Conservation (phyloP, 441 rosid genomes). For the Eruca vesicaria region DNA sequence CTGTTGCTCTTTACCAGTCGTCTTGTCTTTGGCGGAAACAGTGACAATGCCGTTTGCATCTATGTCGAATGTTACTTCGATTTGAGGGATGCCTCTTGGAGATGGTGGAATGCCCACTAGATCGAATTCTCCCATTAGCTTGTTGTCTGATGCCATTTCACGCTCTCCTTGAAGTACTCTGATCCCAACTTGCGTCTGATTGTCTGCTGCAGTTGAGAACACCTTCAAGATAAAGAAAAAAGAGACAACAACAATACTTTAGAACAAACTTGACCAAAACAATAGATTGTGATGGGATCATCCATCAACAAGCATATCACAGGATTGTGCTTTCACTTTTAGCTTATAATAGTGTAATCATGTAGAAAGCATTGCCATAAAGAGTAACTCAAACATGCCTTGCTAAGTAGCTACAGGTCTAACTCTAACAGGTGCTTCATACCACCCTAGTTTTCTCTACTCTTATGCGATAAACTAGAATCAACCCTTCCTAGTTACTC, state of each 20-base stretch:
- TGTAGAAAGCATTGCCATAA: constrained; percentile 5
- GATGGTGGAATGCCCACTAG: constrained; percentile 95
- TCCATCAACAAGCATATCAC: neutral
- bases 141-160: constrained; percentile 92
- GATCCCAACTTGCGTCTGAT: constrained; percentile 95
- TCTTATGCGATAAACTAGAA: neutral
- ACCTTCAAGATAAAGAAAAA: constrained; percentile 39
- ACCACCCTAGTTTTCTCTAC: neutral
- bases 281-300: neutral
- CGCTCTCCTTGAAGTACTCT: constrained; percentile 98
- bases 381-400: neutral
- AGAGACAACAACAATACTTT: neutral
- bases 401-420: neutral
- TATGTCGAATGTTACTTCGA: constrained; percentile 91
- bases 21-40: constrained; percentile 95
- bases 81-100: constrained; percentile 92
- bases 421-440: neutral
- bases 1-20: constrained; percentile 86
- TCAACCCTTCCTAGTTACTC: neutral
- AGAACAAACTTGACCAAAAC: neutral
- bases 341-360: neutral
- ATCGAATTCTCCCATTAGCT: constrained; percentile 80
- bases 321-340: neutral
- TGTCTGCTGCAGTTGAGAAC: constrained; percentile 96
- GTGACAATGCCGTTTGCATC: constrained; percentile 97